phyloP scores from a whole-genome alignment of 164 flowering plant species.

The Sedum album region DNA sequence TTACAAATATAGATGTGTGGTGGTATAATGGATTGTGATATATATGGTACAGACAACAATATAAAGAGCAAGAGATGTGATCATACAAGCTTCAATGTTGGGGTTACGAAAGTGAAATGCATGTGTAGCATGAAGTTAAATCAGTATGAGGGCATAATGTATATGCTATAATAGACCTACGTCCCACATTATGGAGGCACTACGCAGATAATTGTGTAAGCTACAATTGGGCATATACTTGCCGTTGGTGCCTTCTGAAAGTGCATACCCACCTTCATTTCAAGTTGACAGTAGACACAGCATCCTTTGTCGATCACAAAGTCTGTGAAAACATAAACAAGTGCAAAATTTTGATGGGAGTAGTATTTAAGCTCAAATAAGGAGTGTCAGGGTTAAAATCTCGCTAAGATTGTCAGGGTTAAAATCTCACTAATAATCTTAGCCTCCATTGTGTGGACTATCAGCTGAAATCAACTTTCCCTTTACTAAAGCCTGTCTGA shows the following conservation, averaged over 20 bases:
- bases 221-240: not conserved
- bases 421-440: no score
- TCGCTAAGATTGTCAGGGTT: no score
- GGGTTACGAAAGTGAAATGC: not conserved
- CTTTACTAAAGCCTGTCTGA: not conserved
- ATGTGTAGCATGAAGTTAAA: not conserved
- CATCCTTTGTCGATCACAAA: not conserved
- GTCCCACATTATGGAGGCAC: not conserved
- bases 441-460: no score
- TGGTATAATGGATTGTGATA: not conserved
- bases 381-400: no score
- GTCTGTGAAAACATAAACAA: not conserved
- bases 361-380: no score
- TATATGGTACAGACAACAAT: not conserved
- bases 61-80: not conserved
- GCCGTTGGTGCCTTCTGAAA: not conserved
- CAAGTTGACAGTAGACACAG: not conserved
- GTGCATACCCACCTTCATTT: not conserved
- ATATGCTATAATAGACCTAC: no score
- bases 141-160: not conserved
- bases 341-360: not conserved
- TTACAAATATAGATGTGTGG: not conserved
- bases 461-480: no score
- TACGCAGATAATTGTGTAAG: not conserved
- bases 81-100: not conserved